These are phyloP conservation scores for Coprinellus aureogranulatus DNA, from an alignment of 768 basidiomycete species.

Conservation along the genomic window DNA sequence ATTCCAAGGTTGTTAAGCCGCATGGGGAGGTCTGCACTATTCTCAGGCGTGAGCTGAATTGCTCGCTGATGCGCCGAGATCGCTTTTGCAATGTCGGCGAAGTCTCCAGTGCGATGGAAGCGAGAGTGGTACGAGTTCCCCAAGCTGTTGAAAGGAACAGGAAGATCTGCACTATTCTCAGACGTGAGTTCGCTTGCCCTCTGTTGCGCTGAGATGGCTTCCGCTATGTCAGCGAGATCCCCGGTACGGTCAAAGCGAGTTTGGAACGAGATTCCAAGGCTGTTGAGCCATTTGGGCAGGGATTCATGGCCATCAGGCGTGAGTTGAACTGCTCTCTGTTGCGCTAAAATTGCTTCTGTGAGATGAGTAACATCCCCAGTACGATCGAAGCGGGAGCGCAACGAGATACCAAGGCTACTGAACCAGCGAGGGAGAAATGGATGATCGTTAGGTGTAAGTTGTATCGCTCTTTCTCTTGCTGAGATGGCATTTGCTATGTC, in stretches of 20 bases:
- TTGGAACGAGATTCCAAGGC: neutral
- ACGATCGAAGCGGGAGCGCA: neutral
- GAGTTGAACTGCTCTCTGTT: neutral
- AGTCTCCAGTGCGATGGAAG: conserved; percentile 23
- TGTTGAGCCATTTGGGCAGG: neutral
- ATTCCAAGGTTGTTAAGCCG: neutral
- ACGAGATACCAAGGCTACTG: neutral
- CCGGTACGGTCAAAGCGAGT: neutral
- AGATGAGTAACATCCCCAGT: neutral
- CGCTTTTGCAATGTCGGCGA: conserved; percentile 14
- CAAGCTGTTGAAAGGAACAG: conserved; percentile 2
- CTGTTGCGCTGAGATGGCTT: conserved; percentile 18
- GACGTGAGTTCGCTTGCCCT: conserved; percentile 21
- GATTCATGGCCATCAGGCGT: neutral
- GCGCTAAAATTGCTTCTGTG: neutral
- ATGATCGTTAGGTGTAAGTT: neutral
- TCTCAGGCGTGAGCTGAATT: neutral
- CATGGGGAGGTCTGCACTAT: neutral
- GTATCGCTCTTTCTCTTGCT: neutral
- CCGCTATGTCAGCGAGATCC: neutral
- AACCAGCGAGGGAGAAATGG: neutral
- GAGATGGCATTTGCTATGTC: neutral
- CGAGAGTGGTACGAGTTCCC: conserved; percentile 12
- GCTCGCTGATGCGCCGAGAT: neutral
- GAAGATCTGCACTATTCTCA: conserved; percentile 9